Percentiles rank a stretch among this genome's conserved stretches.
Evolutionary conservation across 257 asterid species (phyloP).

Genomic region (Forsythia viridissima): DNA sequence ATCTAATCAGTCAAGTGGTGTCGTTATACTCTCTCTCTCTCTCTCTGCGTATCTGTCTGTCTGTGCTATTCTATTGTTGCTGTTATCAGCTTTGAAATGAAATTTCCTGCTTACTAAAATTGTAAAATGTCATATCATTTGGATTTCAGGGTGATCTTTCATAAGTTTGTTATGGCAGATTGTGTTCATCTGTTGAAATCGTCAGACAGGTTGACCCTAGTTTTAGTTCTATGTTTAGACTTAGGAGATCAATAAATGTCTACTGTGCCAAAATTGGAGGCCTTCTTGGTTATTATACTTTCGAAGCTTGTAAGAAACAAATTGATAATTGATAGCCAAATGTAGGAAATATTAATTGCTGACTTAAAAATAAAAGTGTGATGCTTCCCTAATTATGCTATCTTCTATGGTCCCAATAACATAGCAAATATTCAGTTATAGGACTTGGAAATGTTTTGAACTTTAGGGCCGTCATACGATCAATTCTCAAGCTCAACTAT

Average conservation of each 20-base stretch:
- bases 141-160: conserved; percentile 8
- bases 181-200: background rate
- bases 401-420: background rate
- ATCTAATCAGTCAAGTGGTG: background rate
- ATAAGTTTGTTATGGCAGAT: conserved; percentile 1
- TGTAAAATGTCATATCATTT: background rate
- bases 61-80: conserved; percentile 6
- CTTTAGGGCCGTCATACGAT: background rate
- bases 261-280: background rate
- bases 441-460: background rate
- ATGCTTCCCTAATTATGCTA: background rate
- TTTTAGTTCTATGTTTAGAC: background rate
- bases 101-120: background rate
- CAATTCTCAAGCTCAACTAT: background rate
- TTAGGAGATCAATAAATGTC: background rate
- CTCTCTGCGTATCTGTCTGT: no score
- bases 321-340: background rate
- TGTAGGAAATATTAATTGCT: background rate
- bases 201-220: background rate
- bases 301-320: conserved; percentile 6
- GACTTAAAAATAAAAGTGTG: background rate
- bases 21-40: background rate
- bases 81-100: background rate
- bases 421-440: background rate
- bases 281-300: conserved; percentile 1